Evolutionary conservation across 2,329 filamentous ascomycete genomes (phyloP).

Genomic region (Orbilia oligospora): DNA sequence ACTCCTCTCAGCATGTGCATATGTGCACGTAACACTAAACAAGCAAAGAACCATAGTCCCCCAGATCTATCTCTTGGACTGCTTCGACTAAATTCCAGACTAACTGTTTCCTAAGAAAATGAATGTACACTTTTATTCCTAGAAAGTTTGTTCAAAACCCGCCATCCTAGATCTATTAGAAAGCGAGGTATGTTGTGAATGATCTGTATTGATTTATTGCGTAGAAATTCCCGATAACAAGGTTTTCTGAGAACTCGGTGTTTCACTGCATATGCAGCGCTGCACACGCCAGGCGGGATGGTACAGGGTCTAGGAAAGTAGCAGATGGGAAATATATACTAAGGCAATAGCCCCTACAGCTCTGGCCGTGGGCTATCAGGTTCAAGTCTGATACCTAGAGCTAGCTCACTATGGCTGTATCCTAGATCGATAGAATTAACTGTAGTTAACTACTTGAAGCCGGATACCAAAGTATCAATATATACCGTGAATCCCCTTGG

Average conservation of each 20-base stretch:
- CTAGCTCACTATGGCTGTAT: too few species aligned
- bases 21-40: conserved; percentile 3
- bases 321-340: conserved; percentile 6
- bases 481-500: too few species aligned
- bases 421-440: too few species aligned
- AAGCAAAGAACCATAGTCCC: background rate
- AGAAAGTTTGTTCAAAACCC: conserved; percentile 1
- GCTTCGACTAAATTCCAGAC: background rate
- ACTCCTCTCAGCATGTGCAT: background rate
- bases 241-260: background rate
- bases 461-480: too few species aligned
- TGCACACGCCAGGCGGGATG: conserved; percentile 9
- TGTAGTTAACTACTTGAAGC: too few species aligned
- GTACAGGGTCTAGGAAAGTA: conserved; percentile 9
- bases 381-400: too few species aligned
- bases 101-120: background rate
- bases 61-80: conserved; percentile 2
- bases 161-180: background rate
- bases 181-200: background rate
- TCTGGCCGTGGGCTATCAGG: too few species aligned
- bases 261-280: conserved; percentile 19
- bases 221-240: background rate
- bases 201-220: background rate
- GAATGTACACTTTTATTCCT: background rate
- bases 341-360: background rate